Percentiles rank a stretch among this genome's conserved stretches.
phyloP scores from a whole-genome alignment of 768 basidiomycete genomes.

The Pleurotus pulmonarius region DNA sequence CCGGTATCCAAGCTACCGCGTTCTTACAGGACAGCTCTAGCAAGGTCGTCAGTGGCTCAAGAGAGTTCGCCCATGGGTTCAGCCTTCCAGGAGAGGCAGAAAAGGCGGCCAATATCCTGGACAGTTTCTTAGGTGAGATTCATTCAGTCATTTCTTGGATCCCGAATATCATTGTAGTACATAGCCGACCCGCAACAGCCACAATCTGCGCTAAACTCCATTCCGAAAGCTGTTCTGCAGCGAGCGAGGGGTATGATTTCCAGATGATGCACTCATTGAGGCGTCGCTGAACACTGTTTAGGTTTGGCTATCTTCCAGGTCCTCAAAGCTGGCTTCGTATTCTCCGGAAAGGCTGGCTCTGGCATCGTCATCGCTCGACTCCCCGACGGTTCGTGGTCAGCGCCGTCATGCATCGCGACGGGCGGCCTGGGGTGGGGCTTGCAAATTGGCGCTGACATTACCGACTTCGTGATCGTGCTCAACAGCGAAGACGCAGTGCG shows the following conservation, averaged over 20 bases:
- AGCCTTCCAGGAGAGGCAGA: conserved; percentile 89
- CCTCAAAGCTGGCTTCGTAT: conserved; percentile 90
- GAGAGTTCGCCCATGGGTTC: conserved; percentile 82
- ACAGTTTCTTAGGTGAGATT: conserved; percentile 79
- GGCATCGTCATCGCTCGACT: conserved; percentile 90
- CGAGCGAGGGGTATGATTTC: conserved; percentile 72
- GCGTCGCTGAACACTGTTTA: conserved; percentile 23
- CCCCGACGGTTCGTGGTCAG: conserved; percentile 95
- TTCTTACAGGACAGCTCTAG: conserved; percentile 65
- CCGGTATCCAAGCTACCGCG: conserved; percentile 74
- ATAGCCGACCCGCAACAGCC: conserved; percentile 85
- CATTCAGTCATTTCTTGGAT: conserved; percentile 1
- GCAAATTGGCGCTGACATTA: conserved; percentile 94
- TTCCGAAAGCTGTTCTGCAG: conserved; percentile 90
- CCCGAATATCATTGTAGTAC: conserved; percentile 10
- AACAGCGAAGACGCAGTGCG: conserved; percentile 95
- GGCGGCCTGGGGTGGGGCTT: conserved; percentile 94
- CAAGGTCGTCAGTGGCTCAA: conserved; percentile 70
- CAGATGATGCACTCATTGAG: neutral
- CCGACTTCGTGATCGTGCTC: conserved; percentile 94
- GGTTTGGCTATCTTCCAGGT: conserved; percentile 95
- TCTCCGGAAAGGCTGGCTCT: conserved; percentile 92
- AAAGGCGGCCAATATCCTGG: conserved; percentile 89
- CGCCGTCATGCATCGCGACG: conserved; percentile 95
- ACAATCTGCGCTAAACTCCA: conserved; percentile 86